A percentile compares a stretch with the other conserved stretches of the same genome.
These are phyloP conservation scores for Albatrellus sp. DNA, from an alignment of 1,284 basidiomycete species.

Conservation along the genomic window DNA sequence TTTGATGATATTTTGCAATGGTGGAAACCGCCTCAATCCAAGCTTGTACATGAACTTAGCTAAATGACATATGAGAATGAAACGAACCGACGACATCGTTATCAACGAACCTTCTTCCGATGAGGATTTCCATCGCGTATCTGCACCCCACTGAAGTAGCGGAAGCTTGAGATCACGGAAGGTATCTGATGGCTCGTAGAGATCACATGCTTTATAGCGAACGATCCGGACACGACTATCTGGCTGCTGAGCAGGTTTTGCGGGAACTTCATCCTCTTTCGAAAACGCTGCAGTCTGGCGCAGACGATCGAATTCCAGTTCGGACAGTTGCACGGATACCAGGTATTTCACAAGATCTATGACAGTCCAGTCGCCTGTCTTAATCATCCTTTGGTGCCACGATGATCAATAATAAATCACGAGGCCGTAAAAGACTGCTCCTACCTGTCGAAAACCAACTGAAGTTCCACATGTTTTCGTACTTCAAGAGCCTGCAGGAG, in stretches of 20 bases:
- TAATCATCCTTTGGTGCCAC: constrained; percentile 55
- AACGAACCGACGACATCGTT: background rate
- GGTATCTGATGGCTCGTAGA: constrained; percentile 77
- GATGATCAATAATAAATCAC: constrained; percentile 5
- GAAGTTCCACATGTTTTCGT: constrained; percentile 83
- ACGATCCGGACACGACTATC: constrained; percentile 20
- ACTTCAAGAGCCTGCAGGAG: constrained; percentile 75
- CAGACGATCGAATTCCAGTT: constrained; percentile 63
- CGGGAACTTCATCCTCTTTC: constrained; percentile 33
- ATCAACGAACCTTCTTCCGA: constrained; percentile 69
- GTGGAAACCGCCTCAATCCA: constrained; percentile 67
- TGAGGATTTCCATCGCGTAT: constrained; percentile 62
- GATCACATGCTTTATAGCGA: constrained; percentile 52
- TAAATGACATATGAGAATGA: constrained; percentile 17
- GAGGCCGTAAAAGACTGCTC: constrained; percentile 11
- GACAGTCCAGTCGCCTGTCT: constrained; percentile 74
- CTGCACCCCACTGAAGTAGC: constrained; percentile 78
- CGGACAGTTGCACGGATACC: constrained; percentile 69
- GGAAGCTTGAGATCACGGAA: constrained; percentile 72
- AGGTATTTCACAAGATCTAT: constrained; percentile 79
- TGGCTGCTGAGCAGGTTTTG: constrained; percentile 15
- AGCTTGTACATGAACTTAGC: constrained; percentile 78
- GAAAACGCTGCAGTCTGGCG: constrained; percentile 76
- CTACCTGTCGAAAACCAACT: constrained; percentile 76
- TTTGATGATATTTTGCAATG: constrained; percentile 52